Evolutionary conservation across 2,329 filamentous ascomycete genomes (phyloP).

Genomic region (Epichloe amarillans): DNA sequence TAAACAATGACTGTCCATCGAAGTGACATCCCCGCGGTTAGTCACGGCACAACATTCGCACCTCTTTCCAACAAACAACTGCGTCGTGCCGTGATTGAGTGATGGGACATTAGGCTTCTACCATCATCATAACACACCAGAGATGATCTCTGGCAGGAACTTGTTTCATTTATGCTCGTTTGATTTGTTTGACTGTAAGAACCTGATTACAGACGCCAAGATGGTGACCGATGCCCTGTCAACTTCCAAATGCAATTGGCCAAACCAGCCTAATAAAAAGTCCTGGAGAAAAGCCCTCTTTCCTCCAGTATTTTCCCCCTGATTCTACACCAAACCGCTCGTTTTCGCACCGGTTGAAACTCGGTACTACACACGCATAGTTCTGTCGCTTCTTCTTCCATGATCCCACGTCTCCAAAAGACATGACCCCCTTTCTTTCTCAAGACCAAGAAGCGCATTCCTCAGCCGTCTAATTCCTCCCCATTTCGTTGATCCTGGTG

Average conservation of each 20-base stretch:
- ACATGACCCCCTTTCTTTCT: not conserved
- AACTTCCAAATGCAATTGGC: constrained; percentile 54
- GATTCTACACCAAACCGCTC: constrained; percentile 27
- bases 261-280: constrained; percentile 36
- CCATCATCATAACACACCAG: constrained; percentile 21
- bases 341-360: constrained; percentile 3
- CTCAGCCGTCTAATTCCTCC: not conserved
- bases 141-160: constrained; percentile 7
- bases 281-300: constrained; percentile 24
- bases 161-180: constrained; percentile 25
- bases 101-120: too few species aligned
- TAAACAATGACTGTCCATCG: not conserved
- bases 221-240: constrained; percentile 47
- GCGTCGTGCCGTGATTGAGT: too few species aligned
- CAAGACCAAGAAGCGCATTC: not conserved
- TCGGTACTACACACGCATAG: constrained; percentile 3
- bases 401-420: not conserved
- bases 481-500: not conserved
- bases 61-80: too few species aligned
- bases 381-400: constrained; percentile 4
- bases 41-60: too few species aligned
- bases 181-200: constrained; percentile 46
- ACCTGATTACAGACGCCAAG: constrained; percentile 55
- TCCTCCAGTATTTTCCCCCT: constrained; percentile 13
- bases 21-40: too few species aligned